These are phyloP conservation scores for Marasmius tenuissimus DNA, from an alignment of 1,284 basidiomycete species.

Conservation along the genomic window DNA sequence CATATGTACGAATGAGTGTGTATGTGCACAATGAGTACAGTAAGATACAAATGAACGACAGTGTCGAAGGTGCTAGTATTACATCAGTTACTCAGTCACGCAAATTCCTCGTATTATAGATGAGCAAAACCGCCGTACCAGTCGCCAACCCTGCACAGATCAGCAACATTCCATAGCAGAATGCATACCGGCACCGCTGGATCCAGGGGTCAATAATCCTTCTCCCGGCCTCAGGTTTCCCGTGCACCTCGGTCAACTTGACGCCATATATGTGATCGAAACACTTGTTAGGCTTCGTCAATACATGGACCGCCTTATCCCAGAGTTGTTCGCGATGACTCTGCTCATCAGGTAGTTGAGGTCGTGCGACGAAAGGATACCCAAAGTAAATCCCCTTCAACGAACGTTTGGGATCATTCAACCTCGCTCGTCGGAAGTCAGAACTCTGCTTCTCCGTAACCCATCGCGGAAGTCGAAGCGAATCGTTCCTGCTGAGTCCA, in stretches of 20 bases:
- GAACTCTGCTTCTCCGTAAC: constrained; percentile 43
- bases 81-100: neutral
- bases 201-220: constrained; percentile 51
- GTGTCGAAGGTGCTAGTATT: no score
- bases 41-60: no score
- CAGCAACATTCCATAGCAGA: constrained; percentile 39
- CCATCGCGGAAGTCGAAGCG: constrained; percentile 40
- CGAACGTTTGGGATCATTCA: constrained; percentile 44
- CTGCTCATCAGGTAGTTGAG: constrained; percentile 17
- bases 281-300: constrained; percentile 35
- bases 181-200: constrained; percentile 45
- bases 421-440: constrained; percentile 36
- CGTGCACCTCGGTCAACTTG: constrained; percentile 38
- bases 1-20: neutral
- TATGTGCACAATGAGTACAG: neutral
- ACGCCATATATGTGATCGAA: constrained; percentile 43
- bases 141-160: constrained; percentile 36
- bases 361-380: constrained; percentile 44
- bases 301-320: constrained; percentile 15
- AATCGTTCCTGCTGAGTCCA: neutral
- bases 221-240: constrained; percentile 38
- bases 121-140: constrained; percentile 38
- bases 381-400: constrained; percentile 45
- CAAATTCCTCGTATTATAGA: constrained; percentile 33
- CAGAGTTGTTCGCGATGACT: constrained; percentile 11